A percentile compares a stretch with the other conserved stretches of the same genome.
Conservation (phyloP, 2,329 filamentous ascomycete genomes). For the Thielaviopsis ethacetica region DNA sequence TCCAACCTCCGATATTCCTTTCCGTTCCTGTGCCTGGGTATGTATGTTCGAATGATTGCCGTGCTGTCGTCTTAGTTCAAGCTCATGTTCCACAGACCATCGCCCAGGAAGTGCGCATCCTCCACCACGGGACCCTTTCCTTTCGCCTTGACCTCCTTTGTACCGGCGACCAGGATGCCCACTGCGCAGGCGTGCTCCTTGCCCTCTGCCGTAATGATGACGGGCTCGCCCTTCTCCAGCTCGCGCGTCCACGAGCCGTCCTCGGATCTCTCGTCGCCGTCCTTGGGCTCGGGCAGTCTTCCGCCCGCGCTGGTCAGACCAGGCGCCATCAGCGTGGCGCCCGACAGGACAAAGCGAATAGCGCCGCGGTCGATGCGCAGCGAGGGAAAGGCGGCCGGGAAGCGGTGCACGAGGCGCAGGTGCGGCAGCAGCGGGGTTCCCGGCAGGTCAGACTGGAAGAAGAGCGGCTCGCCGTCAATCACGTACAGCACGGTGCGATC, state of each 20-base stretch:
- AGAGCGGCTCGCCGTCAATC: constrained; percentile 60
- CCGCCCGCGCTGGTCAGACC: constrained; percentile 77
- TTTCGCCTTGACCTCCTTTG: constrained; percentile 82
- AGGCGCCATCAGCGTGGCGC: constrained; percentile 90
- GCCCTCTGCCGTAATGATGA: constrained; percentile 81
- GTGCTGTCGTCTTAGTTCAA: constrained; percentile 23
- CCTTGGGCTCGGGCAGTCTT: constrained; percentile 44
- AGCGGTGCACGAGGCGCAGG: constrained; percentile 75
- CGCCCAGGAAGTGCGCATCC: constrained; percentile 82
- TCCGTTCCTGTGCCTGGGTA: not conserved
- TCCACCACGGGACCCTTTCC: constrained; percentile 91
- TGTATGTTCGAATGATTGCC: not conserved
- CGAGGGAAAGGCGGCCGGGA: constrained; percentile 66
- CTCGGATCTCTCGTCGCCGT: constrained; percentile 25
- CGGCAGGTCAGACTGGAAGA: constrained; percentile 61
- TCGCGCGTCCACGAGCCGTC: constrained; percentile 47
- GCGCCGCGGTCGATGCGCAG: constrained; percentile 89
- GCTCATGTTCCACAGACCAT: constrained; percentile 71
- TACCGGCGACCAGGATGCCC: constrained; percentile 67
- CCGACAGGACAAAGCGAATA: constrained; percentile 88
- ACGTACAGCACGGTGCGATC: constrained; percentile 84
- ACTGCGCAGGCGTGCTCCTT: constrained; percentile 86
- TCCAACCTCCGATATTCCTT: not conserved
- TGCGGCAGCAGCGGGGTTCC: constrained; percentile 68
- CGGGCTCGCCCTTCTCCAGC: constrained; percentile 64